These are phyloP conservation scores for Beauveria varroae DNA, from an alignment of 2,329 filamentous ascomycete species.

Conservation along the genomic window DNA sequence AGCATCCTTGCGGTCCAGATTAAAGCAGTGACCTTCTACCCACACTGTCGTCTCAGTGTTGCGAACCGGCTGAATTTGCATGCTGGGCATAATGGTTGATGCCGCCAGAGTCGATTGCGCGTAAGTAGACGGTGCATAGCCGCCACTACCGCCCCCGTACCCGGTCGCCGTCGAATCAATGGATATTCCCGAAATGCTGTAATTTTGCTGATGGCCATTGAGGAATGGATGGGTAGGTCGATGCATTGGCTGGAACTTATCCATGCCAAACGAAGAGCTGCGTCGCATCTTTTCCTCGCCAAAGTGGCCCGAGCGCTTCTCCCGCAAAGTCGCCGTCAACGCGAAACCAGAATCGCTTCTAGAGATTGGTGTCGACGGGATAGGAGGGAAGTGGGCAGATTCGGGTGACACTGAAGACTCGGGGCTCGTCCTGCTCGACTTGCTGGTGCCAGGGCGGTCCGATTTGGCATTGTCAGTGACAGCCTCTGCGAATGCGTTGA, in stretches of 20 bases:
- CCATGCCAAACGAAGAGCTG: conserved; percentile 87
- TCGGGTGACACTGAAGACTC: conserved; percentile 65
- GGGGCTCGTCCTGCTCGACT: conserved; percentile 54
- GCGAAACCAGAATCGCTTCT: conserved; percentile 89
- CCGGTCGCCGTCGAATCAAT: conserved; percentile 52
- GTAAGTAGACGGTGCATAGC: conserved; percentile 77
- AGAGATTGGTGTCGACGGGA: conserved; percentile 73
- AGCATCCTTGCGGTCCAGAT: conserved; percentile 53
- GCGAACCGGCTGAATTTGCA: conserved; percentile 69
- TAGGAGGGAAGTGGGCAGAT: conserved; percentile 67
- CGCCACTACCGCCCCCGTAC: conserved; percentile 52
- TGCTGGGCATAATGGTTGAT: conserved; percentile 79
- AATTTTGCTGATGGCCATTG: conserved; percentile 52
- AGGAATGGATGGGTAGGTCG: conserved; percentile 69
- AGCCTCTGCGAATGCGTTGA: conserved; percentile 84
- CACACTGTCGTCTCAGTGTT: conserved; percentile 75
- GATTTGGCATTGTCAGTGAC: conserved; percentile 57
- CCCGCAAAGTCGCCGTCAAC: conserved; percentile 74
- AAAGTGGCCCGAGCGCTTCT: conserved; percentile 93
- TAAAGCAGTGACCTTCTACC: conserved; percentile 79
- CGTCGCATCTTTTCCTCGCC: conserved; percentile 68
- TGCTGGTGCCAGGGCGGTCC: conserved; percentile 73
- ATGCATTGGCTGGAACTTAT: conserved; percentile 59
- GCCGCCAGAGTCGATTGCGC: conserved; percentile 80
- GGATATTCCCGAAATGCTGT: conserved; percentile 53